A percentile compares a stretch with the other conserved stretches of the same genome.
Evolutionary conservation across 768 basidiomycete genomes (phyloP).

Genomic region (Cantharellus cinnabarinus): DNA sequence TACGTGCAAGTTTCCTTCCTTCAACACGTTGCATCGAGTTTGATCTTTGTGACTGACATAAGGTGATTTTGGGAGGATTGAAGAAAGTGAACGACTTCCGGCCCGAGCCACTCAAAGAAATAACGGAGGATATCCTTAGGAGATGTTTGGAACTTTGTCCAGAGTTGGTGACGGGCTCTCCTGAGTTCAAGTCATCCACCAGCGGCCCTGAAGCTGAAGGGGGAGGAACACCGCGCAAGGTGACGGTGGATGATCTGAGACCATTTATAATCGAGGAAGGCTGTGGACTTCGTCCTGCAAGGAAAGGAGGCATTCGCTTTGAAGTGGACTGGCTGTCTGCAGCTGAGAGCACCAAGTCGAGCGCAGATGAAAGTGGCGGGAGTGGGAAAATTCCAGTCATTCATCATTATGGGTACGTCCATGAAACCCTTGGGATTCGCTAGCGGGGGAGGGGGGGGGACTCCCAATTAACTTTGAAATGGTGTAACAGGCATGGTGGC

Average conservation of each 20-base stretch:
- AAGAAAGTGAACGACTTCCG: background rate
- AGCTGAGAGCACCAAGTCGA: background rate
- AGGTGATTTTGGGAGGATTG: background rate
- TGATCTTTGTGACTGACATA: slow-evolving; percentile 16
- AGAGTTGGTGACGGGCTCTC: slow-evolving; percentile 9
- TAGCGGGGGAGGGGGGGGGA: background rate
- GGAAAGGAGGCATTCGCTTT: slow-evolving; percentile 48
- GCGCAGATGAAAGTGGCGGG: slow-evolving; percentile 7
- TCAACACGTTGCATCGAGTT: slow-evolving; percentile 16
- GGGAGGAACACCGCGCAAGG: background rate
- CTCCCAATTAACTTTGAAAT: background rate
- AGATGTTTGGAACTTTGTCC: slow-evolving; percentile 22
- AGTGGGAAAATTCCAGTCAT: slow-evolving; percentile 30
- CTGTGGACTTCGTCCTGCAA: slow-evolving; percentile 43
- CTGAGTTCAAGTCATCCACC: background rate
- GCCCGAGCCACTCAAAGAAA: slow-evolving; percentile 20
- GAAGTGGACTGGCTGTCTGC: slow-evolving; percentile 24
- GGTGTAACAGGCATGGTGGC: slow-evolving; percentile 33
- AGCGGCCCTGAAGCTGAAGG: too few species aligned
- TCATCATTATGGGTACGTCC: slow-evolving; percentile 42
- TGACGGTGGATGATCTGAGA: slow-evolving; percentile 22
- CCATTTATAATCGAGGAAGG: slow-evolving; percentile 23
- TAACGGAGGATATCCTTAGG: slow-evolving; percentile 35
- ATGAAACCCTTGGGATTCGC: background rate
- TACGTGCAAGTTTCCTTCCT: slow-evolving; percentile 13